Evolutionary conservation across 2,329 filamentous ascomycete species (phyloP).

Genomic region (Colletotrichum neosansevieriae): DNA sequence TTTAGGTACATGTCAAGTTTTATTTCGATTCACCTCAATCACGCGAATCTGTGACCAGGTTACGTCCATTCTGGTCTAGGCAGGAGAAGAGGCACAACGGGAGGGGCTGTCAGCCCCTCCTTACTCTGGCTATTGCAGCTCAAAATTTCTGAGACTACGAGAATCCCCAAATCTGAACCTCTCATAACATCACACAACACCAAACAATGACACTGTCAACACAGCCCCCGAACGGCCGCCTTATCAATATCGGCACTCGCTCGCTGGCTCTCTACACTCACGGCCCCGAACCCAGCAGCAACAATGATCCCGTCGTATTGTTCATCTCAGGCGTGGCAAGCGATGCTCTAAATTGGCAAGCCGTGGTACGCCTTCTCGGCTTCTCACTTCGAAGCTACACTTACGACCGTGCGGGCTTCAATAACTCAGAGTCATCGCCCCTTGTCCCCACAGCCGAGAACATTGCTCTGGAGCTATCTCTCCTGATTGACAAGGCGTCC

Average conservation of each 20-base stretch:
- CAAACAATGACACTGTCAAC: not conserved
- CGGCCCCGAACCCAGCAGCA: constrained; percentile 3
- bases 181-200: not conserved
- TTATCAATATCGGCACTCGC: constrained; percentile 28
- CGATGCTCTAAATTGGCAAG: constrained; percentile 30
- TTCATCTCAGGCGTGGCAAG: constrained; percentile 25
- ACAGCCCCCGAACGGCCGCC: constrained; percentile 12
- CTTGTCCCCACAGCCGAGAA: constrained; percentile 6
- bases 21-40: too few relatives aligned
- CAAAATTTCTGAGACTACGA: too few relatives aligned
- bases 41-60: too few relatives aligned
- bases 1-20: too few relatives aligned
- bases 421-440: constrained; percentile 21
- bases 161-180: too few relatives aligned
- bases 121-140: too few relatives aligned
- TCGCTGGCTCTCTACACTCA: constrained; percentile 25
- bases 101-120: too few relatives aligned
- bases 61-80: too few relatives aligned
- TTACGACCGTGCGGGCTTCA: constrained; percentile 24
- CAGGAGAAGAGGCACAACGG: too few relatives aligned
- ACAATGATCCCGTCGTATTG: constrained; percentile 1
- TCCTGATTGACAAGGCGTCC: constrained; percentile 9
- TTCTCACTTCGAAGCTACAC: constrained; percentile 20
- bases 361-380: constrained; percentile 7
- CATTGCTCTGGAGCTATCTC: constrained; percentile 13